These are phyloP conservation scores for Cupressus sempervirens DNA, from an alignment of 75 land plant genomes.

Conservation along the genomic window DNA sequence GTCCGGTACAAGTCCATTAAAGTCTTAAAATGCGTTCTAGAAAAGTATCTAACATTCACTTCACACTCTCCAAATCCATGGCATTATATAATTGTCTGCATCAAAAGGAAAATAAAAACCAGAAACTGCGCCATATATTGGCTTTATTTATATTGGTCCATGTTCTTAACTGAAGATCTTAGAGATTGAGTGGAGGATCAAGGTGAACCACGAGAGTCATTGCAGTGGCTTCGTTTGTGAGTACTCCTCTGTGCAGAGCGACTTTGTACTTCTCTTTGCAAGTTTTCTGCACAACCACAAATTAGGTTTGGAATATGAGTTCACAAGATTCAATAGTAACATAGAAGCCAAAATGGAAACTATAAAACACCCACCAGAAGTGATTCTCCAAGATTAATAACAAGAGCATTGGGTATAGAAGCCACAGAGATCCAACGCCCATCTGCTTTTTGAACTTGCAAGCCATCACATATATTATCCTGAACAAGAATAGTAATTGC, in stretches of 20 bases:
- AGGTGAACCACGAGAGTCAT: conserved; percentile 2
- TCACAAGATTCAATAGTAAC: too few species aligned
- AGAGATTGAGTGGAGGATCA: conserved; percentile 18
- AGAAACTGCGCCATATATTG: too few species aligned
- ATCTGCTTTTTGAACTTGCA: conserved; percentile 14
- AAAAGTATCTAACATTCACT: too few species aligned
- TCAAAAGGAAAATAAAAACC: too few species aligned
- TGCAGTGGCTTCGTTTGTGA: not conserved
- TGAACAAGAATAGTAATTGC: conserved; percentile 9
- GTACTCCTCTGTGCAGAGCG: not conserved
- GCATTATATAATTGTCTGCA: too few species aligned
- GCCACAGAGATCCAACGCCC: conserved; percentile 18
- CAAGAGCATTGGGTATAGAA: conserved; percentile 12
- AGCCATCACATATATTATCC: conserved; percentile 6
- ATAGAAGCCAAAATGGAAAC: too few species aligned
- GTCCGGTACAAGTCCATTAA: too few species aligned
- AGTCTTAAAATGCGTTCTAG: too few species aligned
- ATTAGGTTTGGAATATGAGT: too few species aligned
- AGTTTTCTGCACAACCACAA: not conserved
- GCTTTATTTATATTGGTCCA: too few species aligned
- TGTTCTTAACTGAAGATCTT: conserved; percentile 11
- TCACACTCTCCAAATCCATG: too few species aligned
- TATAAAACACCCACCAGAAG: conserved; percentile 1
- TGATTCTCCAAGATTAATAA: conserved; percentile 12
- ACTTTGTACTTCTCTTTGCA: not conserved